A percentile compares a stretch with the other conserved stretches of the same genome.
Evolutionary conservation across 2,329 filamentous ascomycete genomes (phyloP).

Genomic region (Pochonia chlamydosporia): DNA sequence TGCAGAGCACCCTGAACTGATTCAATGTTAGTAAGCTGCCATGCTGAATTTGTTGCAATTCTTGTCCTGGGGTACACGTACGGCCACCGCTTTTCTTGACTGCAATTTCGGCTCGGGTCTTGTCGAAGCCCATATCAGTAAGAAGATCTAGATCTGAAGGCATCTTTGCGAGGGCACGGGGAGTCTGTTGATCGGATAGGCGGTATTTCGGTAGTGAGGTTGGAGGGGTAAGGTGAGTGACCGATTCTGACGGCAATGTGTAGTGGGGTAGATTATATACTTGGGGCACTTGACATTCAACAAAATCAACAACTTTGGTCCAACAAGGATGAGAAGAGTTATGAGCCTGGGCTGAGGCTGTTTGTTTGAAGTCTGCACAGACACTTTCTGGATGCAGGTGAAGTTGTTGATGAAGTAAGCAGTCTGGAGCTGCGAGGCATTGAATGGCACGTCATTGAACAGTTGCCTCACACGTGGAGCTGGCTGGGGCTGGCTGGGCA

Average conservation of each 20-base stretch:
- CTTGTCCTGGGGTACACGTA: slow-evolving; percentile 38
- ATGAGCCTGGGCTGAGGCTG: no score
- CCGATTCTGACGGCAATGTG: slow-evolving; percentile 8
- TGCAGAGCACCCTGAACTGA: slow-evolving; percentile 85
- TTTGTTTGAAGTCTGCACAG: no score
- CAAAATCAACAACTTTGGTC: no score
- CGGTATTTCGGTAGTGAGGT: slow-evolving; percentile 4
- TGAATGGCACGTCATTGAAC: slow-evolving; percentile 19
- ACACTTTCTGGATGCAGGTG: background rate
- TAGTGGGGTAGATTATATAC: no score
- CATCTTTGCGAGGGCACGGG: slow-evolving; percentile 38
- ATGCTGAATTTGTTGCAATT: no score
- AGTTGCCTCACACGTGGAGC: slow-evolving; percentile 19
- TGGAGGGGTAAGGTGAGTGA: slow-evolving; percentile 8
- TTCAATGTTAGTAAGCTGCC: slow-evolving; percentile 9
- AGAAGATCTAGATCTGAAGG: slow-evolving; percentile 55
- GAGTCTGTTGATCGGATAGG: slow-evolving; percentile 5
- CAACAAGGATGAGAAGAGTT: no score
- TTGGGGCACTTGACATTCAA: no score
- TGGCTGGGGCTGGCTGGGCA: no score
- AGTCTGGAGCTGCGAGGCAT: no score
- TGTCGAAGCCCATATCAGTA: slow-evolving; percentile 75
- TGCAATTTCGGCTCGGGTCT: slow-evolving; percentile 74
- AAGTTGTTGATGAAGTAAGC: no score
- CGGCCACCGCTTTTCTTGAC: slow-evolving; percentile 76